Percentiles rank a stretch among this genome's conserved stretches.
phyloP scores from a whole-genome alignment of 768 basidiomycete genomes.

The Russula earlei region DNA sequence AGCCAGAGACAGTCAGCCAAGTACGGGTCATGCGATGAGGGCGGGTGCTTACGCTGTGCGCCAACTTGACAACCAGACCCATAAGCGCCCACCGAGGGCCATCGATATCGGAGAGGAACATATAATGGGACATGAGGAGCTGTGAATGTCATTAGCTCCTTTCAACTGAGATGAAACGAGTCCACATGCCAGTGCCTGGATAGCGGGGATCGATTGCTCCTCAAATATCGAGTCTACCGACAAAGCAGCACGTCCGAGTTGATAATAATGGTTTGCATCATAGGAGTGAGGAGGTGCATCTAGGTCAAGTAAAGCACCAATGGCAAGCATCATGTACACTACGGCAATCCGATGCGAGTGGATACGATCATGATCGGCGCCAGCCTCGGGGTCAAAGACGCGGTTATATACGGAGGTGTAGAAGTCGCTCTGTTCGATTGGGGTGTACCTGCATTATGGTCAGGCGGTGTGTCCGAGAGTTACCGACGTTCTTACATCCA shows the following conservation, averaged over 20 bases:
- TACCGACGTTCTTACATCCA: constrained; percentile 48
- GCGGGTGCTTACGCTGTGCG: constrained; percentile 45
- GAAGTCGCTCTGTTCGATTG: constrained; percentile 52
- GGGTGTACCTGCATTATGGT: constrained; percentile 44
- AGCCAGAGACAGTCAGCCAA: constrained; percentile 12
- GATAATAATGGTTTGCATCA: constrained; percentile 51
- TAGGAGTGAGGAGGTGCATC: constrained; percentile 42
- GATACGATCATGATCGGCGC: constrained; percentile 31
- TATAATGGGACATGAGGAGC: constrained; percentile 47
- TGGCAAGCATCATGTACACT: constrained; percentile 53
- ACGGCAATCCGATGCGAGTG: constrained; percentile 49
- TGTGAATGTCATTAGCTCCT: constrained; percentile 28
- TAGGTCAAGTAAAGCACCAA: constrained; percentile 55
- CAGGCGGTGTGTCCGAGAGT: background rate
- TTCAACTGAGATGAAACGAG: background rate
- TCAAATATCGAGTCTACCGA: constrained; percentile 57
- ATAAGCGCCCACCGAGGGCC: constrained; percentile 60
- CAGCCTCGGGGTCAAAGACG: constrained; percentile 39
- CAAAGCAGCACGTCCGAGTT: constrained; percentile 49
- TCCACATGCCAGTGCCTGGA: constrained; percentile 51
- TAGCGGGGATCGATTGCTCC: constrained; percentile 50
- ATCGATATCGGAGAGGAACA: constrained; percentile 40
- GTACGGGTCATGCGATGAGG: constrained; percentile 14
- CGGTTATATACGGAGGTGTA: constrained; percentile 41
- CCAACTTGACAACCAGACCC: constrained; percentile 62